phyloP scores from a whole-genome alignment of 2,329 filamentous ascomycete genomes.

The Knufia fluminis region DNA sequence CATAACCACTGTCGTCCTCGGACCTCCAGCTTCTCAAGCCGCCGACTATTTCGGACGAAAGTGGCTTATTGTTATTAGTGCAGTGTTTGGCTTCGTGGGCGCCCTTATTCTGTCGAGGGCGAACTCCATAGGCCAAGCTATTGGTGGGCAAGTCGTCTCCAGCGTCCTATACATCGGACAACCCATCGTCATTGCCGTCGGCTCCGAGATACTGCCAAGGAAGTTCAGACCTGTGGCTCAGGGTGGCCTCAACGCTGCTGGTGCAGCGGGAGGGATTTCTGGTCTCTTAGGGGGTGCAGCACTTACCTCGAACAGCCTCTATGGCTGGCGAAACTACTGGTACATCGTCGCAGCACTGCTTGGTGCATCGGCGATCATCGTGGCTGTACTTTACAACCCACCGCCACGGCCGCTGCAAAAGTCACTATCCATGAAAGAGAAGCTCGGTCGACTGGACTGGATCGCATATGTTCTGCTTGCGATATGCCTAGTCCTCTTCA shows the following conservation, averaged over 20 bases:
- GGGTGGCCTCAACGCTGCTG: constrained; percentile 9
- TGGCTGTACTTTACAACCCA: constrained; percentile 11
- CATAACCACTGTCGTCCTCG: constrained; percentile 12
- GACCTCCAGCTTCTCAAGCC: constrained; percentile 13
- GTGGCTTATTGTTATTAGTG: constrained; percentile 9
- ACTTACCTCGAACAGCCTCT: constrained; percentile 5
- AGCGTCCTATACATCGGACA: constrained; percentile 8
- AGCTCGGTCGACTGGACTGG: constrained; percentile 13
- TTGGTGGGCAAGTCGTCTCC: constrained; percentile 11
- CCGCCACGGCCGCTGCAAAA: constrained; percentile 11
- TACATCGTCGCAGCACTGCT: constrained; percentile 12
- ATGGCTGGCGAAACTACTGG: constrained; percentile 11
- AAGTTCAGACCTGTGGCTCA: constrained; percentile 11
- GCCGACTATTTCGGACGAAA: constrained; percentile 17
- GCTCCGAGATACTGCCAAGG: constrained; percentile 14
- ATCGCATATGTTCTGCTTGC: constrained; percentile 8
- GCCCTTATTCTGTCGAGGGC: constrained; percentile 11
- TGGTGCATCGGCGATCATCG: constrained; percentile 2
- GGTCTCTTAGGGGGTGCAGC: constrained; percentile 11
- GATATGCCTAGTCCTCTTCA: constrained; percentile 31
- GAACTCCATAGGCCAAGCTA: constrained; percentile 5
- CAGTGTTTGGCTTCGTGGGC: constrained; percentile 11
- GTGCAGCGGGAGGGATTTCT: background rate
- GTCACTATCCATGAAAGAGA: constrained; percentile 4
- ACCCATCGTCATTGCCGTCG: constrained; percentile 13